Evolutionary conservation across 2,329 filamentous ascomycete species (phyloP).

Genomic region (Cladosporium sp.): DNA sequence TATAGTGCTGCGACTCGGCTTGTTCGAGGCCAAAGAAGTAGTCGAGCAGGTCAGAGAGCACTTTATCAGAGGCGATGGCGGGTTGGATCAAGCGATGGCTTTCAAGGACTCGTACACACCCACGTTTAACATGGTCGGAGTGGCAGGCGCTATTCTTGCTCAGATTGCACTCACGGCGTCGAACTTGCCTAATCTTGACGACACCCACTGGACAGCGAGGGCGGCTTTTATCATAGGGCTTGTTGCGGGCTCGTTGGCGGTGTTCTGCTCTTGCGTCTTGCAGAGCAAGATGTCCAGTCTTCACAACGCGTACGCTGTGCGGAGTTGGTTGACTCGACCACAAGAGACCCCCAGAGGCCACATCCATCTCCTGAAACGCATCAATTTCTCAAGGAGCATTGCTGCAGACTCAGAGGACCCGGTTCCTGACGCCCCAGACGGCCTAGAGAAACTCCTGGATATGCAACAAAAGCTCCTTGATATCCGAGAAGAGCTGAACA

Average conservation of each 20-base stretch:
- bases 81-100: neutral
- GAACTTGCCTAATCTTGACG: neutral
- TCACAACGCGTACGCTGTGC: neutral
- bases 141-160: slow-evolving; percentile 13
- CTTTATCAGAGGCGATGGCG: neutral
- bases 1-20: neutral
- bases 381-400: neutral
- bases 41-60: neutral
- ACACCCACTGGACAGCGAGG: slow-evolving; percentile 4
- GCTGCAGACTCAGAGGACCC: neutral
- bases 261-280: slow-evolving; percentile 7
- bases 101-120: neutral
- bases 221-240: neutral
- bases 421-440: neutral
- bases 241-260: neutral
- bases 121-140: slow-evolving; percentile 4
- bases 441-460: neutral
- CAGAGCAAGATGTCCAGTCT: neutral
- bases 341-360: neutral
- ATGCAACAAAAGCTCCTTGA: neutral
- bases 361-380: neutral
- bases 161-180: slow-evolving; percentile 12
- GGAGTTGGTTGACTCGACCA: neutral
- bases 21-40: neutral
- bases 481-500: neutral